Conservation (phyloP, 176 grass and related monocot species). For the Pharus latifolius region DNA sequence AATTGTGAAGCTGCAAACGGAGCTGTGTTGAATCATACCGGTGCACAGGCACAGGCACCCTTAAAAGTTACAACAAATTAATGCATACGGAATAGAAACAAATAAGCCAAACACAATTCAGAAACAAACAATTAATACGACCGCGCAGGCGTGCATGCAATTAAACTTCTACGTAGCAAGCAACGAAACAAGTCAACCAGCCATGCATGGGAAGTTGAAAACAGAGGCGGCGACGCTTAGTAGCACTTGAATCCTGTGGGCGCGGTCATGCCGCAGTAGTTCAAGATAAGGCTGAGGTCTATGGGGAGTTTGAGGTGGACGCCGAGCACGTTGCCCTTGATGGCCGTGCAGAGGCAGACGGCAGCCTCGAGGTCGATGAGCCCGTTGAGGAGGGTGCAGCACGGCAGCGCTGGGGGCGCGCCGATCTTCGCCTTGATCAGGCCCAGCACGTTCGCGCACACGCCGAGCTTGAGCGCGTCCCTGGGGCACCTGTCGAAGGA, state of each 20-base stretch:
- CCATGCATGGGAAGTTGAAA: no score
- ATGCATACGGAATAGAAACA: no score
- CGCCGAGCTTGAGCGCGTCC: constrained; percentile 2
- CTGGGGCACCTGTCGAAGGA: background rate
- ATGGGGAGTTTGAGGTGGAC: constrained; percentile 17
- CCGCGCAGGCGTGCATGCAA: no score
- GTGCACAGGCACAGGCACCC: no score
- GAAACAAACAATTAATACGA: no score
- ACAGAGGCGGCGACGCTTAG: no score
- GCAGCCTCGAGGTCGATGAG: constrained; percentile 21
- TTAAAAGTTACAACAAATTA: no score
- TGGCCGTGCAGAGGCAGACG: constrained; percentile 17
- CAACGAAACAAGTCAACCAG: no score
- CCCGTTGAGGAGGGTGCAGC: constrained; percentile 13
- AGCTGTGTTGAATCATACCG: no score
- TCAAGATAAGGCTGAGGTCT: constrained; percentile 5
- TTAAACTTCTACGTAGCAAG: no score
- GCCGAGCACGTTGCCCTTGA: constrained; percentile 9
- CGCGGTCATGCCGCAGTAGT: background rate
- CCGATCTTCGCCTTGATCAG: background rate
- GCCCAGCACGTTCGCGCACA: constrained; percentile 3
- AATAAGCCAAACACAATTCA: no score
- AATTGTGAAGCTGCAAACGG: no score
- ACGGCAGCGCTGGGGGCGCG: constrained; percentile 1
- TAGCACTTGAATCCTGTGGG: background rate